Evolutionary conservation across 257 asterid genomes (phyloP).

Genomic region (Henckelia pumila): DNA sequence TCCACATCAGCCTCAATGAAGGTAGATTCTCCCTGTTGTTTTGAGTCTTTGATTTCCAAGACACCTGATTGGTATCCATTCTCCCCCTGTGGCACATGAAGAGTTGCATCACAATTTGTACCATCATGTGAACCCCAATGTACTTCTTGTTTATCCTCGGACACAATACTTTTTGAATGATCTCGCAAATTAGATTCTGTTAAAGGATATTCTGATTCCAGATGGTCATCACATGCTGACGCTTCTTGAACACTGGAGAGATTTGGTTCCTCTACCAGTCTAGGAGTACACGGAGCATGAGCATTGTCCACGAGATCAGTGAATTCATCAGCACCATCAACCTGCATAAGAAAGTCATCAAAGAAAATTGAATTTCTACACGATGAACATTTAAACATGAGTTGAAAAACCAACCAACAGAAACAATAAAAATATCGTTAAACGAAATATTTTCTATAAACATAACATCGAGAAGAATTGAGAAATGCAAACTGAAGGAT

Average conservation of each 20-base stretch:
- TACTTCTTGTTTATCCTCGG: constrained; percentile 36
- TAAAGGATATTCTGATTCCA: constrained; percentile 63
- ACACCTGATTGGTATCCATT: constrained; percentile 40
- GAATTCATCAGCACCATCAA: constrained; percentile 46
- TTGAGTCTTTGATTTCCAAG: constrained; percentile 32
- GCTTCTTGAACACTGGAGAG: constrained; percentile 71
- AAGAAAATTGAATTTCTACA: constrained; percentile 1
- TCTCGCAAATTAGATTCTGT: constrained; percentile 37
- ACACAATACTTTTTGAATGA: constrained; percentile 30
- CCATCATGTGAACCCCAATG: constrained; percentile 36
- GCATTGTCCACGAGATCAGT: constrained; percentile 67
- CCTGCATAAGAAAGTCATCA: constrained; percentile 37
- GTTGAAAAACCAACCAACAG: neutral
- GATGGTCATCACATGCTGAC: constrained; percentile 79
- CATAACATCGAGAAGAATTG: neutral
- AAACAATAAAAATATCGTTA: constrained; percentile 2
- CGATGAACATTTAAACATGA: constrained; percentile 4
- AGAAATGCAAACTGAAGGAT: constrained; percentile 1
- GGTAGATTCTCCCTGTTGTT: constrained; percentile 33
- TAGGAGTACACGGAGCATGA: constrained; percentile 95
- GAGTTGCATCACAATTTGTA: constrained; percentile 37
- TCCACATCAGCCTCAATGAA: constrained; percentile 27
- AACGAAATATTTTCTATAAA: neutral
- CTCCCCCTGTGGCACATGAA: constrained; percentile 33
- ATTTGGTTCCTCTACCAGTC: constrained; percentile 76